Evolutionary conservation across 164 flowering plant species (phyloP).

Genomic region (Chimonanthus praecox): DNA sequence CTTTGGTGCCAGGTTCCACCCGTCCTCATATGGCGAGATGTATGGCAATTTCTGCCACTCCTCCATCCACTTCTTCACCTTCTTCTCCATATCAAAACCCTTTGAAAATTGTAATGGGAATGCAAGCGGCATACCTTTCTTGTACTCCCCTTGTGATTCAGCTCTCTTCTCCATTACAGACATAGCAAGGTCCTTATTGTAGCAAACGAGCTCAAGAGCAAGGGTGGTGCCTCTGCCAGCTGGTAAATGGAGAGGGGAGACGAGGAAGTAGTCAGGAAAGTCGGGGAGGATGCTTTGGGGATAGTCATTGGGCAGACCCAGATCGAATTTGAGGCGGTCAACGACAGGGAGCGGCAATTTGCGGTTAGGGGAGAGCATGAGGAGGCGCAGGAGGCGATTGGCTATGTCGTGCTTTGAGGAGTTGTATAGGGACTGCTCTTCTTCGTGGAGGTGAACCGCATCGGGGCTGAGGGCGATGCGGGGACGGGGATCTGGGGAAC

Average conservation of each 20-base stretch:
- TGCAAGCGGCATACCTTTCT: constrained; percentile 41
- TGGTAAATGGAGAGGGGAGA: constrained; percentile 24
- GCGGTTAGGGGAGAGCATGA: constrained; percentile 54
- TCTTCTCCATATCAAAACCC: constrained; percentile 77
- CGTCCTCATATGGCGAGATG: constrained; percentile 85
- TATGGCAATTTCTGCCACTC: constrained; percentile 92
- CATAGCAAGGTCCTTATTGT: constrained; percentile 57
- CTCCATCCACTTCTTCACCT: constrained; percentile 60
- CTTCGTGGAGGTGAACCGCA: constrained; percentile 48
- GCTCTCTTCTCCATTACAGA: constrained; percentile 55
- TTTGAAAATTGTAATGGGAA: constrained; percentile 60
- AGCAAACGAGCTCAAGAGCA: constrained; percentile 70
- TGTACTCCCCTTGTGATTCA: constrained; percentile 5
- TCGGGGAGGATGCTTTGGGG: constrained; percentile 39
- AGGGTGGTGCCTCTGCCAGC: constrained; percentile 9
- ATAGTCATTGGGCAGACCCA: constrained; percentile 78
- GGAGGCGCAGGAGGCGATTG: constrained; percentile 56
- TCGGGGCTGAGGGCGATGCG: constrained; percentile 63
- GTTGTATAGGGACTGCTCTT: constrained; percentile 46
- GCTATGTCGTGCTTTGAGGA: constrained; percentile 42
- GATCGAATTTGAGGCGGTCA: constrained; percentile 62
- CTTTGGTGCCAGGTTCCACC: constrained; percentile 43
- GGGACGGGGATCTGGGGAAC: constrained; percentile 40
- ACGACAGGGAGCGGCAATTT: constrained; percentile 48
- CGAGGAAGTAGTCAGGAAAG: constrained; percentile 76